These are phyloP conservation scores for Hanseniaspora pseudoguilliermondii DNA, from an alignment of 805 yeast species.

Conservation along the genomic window DNA sequence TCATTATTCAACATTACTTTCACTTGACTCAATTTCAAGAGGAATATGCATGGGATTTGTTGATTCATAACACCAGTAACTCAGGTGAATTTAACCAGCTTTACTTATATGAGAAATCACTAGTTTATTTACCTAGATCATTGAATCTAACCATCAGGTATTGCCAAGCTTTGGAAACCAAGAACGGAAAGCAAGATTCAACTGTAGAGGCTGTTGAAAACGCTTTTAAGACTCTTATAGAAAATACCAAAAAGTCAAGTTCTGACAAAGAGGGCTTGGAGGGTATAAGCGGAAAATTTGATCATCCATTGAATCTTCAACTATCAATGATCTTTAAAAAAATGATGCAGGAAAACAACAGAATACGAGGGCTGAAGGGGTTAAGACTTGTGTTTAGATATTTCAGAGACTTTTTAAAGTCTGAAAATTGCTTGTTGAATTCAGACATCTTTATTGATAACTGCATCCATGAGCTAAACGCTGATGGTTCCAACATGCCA, in stretches of 20 bases:
- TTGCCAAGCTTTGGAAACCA: slow-evolving; percentile 1
- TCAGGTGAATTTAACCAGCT: slow-evolving; percentile 10
- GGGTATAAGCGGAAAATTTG: neutral
- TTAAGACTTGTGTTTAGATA: slow-evolving; percentile 4
- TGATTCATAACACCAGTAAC: slow-evolving; percentile 2
- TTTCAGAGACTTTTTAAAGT: slow-evolving; percentile 9
- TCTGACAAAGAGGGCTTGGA: neutral
- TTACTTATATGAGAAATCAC: neutral
- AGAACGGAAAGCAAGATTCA: slow-evolving; percentile 4
- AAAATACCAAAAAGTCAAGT: neutral
- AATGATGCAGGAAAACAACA: slow-evolving; percentile 8
- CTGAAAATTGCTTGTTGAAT: slow-evolving; percentile 2
- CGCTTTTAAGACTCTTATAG: neutral
- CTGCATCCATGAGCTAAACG: slow-evolving; percentile 5
- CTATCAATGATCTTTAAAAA: slow-evolving; percentile 8
- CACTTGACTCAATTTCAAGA: slow-evolving; percentile 2
- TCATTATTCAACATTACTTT: slow-evolving; percentile 7
- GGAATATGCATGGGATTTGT: slow-evolving; percentile 4
- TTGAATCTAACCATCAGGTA: slow-evolving; percentile 4
- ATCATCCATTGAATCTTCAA: neutral
- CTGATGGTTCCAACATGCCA: slow-evolving; percentile 4
- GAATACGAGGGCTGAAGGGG: slow-evolving; percentile 7
- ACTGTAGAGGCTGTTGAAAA: neutral
- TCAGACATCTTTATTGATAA: slow-evolving; percentile 3
- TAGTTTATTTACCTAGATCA: slow-evolving; percentile 7